phyloP scores from a whole-genome alignment of 192 early-diverging fungal genomes.

The Backusella morwellensis region DNA sequence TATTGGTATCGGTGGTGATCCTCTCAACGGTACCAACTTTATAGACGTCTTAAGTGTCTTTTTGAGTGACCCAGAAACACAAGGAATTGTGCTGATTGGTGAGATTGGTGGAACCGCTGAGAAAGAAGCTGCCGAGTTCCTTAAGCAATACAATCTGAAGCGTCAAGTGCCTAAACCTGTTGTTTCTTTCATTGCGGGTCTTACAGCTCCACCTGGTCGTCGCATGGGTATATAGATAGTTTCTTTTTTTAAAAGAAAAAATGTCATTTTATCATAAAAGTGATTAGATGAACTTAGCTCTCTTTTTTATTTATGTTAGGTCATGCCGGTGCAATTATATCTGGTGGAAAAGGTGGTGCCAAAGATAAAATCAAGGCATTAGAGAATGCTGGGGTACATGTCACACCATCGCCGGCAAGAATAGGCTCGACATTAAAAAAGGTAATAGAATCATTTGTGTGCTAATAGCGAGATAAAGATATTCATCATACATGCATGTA shows the following conservation, averaged over 20 bases:
- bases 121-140: conserved; percentile 96
- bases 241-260: neutral
- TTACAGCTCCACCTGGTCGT: conserved; percentile 97
- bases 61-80: conserved; percentile 89
- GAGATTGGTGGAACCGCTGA: conserved; percentile 99
- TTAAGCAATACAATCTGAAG: conserved; percentile 90
- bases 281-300: neutral
- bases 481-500: neutral
- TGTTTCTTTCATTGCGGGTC: conserved; percentile 98
- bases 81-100: conserved; percentile 98
- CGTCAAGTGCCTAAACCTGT: conserved; percentile 91
- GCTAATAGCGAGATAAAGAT: no score
- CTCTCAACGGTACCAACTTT: conserved; percentile 99
- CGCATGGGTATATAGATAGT: conserved; percentile 74
- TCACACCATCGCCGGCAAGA: conserved; percentile 93
- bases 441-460: conserved; percentile 23
- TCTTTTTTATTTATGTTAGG: conserved; percentile 6
- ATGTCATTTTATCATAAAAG: neutral
- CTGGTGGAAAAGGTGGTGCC: conserved; percentile 97
- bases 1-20: conserved; percentile 98
- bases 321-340: conserved; percentile 98
- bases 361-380: conserved; percentile 97
- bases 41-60: conserved; percentile 94
- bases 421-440: conserved; percentile 86
- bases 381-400: conserved; percentile 86